Conservation (phyloP, 129 eudicot species). For the Flaveria brownii region DNA sequence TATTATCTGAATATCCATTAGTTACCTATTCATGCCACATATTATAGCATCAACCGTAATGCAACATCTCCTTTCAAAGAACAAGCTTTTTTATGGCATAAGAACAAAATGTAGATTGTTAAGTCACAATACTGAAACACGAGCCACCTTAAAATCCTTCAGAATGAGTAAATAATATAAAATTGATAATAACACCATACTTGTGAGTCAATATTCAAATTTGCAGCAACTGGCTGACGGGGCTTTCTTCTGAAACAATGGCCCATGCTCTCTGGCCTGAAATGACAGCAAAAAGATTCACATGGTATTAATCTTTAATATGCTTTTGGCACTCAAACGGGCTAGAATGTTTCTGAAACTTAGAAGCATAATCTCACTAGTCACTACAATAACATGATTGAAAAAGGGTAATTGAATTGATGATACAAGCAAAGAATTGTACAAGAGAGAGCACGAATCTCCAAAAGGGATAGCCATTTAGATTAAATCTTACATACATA, state of each 20-base stretch:
- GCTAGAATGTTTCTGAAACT: neutral
- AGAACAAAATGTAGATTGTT: constrained; percentile 2
- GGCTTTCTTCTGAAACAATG: constrained; percentile 79
- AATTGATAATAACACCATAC: constrained; percentile 33
- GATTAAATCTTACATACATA: neutral
- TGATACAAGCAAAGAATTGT: constrained; percentile 12
- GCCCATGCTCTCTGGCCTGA: constrained; percentile 65
- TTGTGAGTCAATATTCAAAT: constrained; percentile 74
- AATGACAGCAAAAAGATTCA: constrained; percentile 28
- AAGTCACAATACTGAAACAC: constrained; percentile 18
- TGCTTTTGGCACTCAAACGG: neutral
- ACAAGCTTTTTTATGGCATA: constrained; percentile 1
- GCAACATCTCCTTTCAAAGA: constrained; percentile 8
- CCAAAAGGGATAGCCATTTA: neutral
- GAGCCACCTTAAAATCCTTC: constrained; percentile 16
- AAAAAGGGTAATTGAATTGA: constrained; percentile 2
- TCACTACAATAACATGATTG: constrained; percentile 1
- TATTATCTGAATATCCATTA: constrained; percentile 21
- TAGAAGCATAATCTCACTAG: neutral
- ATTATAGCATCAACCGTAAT: constrained; percentile 15
- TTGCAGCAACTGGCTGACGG: constrained; percentile 63
- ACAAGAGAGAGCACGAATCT: neutral
- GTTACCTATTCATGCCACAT: neutral
- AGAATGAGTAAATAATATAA: constrained; percentile 2
- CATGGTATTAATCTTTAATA: constrained; percentile 5